Evolutionary conservation across 345 rosid genomes (phyloP), one percentile per base, ranked within the genome.

Genomic region (Streptanthus diversifolius): DNA sequence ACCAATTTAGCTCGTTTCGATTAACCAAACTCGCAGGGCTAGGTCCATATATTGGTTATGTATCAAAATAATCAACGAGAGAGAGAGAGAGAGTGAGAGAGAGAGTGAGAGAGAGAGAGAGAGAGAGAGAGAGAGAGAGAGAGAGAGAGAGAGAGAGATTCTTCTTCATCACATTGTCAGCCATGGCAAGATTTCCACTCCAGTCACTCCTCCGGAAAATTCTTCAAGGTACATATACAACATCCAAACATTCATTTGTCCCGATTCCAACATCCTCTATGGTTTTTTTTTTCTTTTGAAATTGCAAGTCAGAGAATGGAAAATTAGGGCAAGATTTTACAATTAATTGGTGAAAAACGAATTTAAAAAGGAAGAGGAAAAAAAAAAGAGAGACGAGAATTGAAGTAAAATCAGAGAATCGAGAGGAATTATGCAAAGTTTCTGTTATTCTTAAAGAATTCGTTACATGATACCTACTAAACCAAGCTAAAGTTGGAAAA

Each of bases 141-240:
- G n/a, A n/a, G n/a, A n/a, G n/a, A n/a, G n/a, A n/a, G n/a, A n/a
- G n/a, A n/a, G n/a, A n/a, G n/a, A n/a, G n/a, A n/a, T n/a, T 53
- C 62, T 6, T 8, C 43, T 2, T 48, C 52, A 13, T 55, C 64
- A 13, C 83, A 78, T 76, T 62, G 87, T 8, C 77, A 79, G 43
- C 85, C 96, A 40, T 92, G 98, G 96, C 82, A 83, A 58, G 76
- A 64, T 13, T 90, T 92, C 79, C 96, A 92, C 77, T 45, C 73
- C 18, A 88, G 88, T 70, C 98, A 91, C 72, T 87, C 89, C 59
- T 78, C 97, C 2, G 98, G 91, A 18, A 87, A 83, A 70, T 93
- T 89, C 90, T 93, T 93, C 87, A 93, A 93, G 97, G 96, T 89
- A 17, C 51, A 17, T 12, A 17, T 10, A n/a, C n/a, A n/a, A n/a